phyloP scores from a whole-genome alignment of 2,329 filamentous ascomycete species.

The Sporothrix variecibatus region DNA sequence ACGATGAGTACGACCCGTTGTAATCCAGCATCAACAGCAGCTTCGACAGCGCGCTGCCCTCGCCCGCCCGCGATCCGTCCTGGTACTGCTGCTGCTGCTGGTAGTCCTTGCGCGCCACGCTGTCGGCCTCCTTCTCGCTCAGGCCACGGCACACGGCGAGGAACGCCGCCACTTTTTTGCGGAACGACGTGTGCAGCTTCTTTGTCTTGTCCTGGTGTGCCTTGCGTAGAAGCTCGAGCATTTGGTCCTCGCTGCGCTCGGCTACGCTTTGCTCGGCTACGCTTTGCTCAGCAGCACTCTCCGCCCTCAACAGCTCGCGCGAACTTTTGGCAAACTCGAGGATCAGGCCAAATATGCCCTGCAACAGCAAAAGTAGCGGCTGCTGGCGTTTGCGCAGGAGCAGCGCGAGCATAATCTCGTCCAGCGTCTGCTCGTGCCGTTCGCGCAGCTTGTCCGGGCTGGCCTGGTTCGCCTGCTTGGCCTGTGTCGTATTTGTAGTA shows the following conservation, averaged over 20 bases:
- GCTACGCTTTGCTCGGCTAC: too few species aligned
- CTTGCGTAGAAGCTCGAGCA: conserved; percentile 29
- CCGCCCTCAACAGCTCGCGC: conserved; percentile 41
- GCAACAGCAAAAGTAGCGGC: conserved; percentile 70
- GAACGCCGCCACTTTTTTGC: conserved; percentile 73
- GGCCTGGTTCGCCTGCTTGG: conserved; percentile 37
- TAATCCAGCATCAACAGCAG: conserved; percentile 39
- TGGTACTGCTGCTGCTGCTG: conserved; percentile 24
- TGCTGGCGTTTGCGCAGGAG: conserved; percentile 74
- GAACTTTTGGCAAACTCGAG: conserved; percentile 65
- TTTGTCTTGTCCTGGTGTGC: conserved; percentile 37
- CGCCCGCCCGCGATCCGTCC: conserved; percentile 26
- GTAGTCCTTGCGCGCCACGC: conserved; percentile 35
- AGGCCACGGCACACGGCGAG: conserved; percentile 69
- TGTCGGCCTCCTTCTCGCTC: conserved; percentile 62
- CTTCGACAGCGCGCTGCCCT: conserved; percentile 33
- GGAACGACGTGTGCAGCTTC: conserved; percentile 64
- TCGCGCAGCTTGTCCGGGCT: conserved; percentile 68
- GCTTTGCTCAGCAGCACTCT: neutral
- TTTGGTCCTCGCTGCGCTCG: too few species aligned
- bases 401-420: conserved; percentile 72
- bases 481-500: conserved; percentile 32
- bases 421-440: conserved; percentile 71
- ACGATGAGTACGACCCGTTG: conserved; percentile 28
- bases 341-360: conserved; percentile 74